Evolutionary conservation across 2,329 filamentous ascomycete species (phyloP), one percentile per base, ranked within the genome.

Genomic region (Pseudodiploospora longispora): DNA sequence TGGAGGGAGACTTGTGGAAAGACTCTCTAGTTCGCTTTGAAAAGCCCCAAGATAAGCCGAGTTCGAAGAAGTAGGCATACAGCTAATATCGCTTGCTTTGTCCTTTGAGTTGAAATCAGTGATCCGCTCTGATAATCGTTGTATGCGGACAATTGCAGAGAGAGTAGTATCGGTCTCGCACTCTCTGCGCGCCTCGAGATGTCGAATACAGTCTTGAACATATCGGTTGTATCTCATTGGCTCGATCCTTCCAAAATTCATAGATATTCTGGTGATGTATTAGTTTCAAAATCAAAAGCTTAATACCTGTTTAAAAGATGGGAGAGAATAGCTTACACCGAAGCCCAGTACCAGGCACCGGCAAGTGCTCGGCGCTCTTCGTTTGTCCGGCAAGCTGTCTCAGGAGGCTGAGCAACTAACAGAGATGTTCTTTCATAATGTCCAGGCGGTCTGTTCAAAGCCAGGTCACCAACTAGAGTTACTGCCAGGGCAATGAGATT

Each of bases 291-390:
- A 19, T 19, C 19, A 19, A 19, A 19, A 19, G 19, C 19, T 19
- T 19, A 19, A 19, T 19, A 19, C 19, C 19, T 19, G 19, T 19
- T 19, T 19, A 19, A 19, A 19, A 19, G 19, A 19, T 19, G 19
- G 19, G 19, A 19, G 19, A 19, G 19, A 19, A 19, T 19, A 9
- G 59, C 71, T 54, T 60, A 78, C 75, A 68, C 65, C 7, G 73
- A 76, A 10, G 65, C 70, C 30, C 79, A 48, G 47, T 76, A 78
- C 69, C 75, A 80, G 2, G 73, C 69, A 0, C 72, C 76, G 1
- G 76, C 60, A 1, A 78, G 60, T 0, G 69, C 64, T n/a, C 76
- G 65, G 7, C 69, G 64, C 48, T 79, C 75, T 34, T 78, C 75
- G 6, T 73, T 67, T 0, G 69, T 73, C 4, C 73, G 65, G 2